These are phyloP conservation scores for Suhomyces yuchorum DNA, from an alignment of 1,139 yeast species.

Conservation along the genomic window DNA sequence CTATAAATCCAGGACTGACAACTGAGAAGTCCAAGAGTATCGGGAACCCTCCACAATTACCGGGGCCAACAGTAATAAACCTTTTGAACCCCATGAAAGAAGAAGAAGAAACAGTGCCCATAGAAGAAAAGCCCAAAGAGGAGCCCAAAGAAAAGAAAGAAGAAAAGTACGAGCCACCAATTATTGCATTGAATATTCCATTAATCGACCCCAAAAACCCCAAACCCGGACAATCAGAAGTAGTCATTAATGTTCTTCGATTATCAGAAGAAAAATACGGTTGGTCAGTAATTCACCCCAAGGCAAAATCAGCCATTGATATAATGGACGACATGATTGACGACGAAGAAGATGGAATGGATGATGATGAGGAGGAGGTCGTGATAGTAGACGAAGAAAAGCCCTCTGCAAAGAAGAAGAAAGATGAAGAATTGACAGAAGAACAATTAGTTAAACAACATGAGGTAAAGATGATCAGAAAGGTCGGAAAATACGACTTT, in stretches of 20 bases:
- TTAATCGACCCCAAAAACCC: conserved; percentile 51
- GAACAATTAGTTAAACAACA: conserved; percentile 50
- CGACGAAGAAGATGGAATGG: conserved; percentile 60
- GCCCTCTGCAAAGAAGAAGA: conserved; percentile 28
- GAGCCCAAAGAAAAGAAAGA: conserved; percentile 20
- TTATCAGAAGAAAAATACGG: conserved; percentile 88
- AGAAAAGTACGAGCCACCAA: conserved; percentile 34
- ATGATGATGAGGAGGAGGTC: conserved; percentile 58
- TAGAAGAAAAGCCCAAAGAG: conserved; percentile 15
- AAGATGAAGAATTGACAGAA: conserved; percentile 45
- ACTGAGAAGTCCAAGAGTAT: conserved; percentile 19
- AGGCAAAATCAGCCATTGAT: conserved; percentile 61
- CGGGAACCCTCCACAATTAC: conserved; percentile 14
- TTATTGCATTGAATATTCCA: conserved; percentile 64
- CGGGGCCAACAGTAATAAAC: conserved; percentile 24
- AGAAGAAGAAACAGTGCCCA: conserved; percentile 12
- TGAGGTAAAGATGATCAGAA: conserved; percentile 56
- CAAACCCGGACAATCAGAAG: conserved; percentile 67
- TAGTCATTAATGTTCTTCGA: conserved; percentile 74
- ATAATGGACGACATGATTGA: conserved; percentile 63
- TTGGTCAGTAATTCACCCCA: conserved; percentile 71
- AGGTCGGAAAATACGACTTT: conserved; percentile 86
- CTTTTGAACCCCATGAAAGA: conserved; percentile 18
- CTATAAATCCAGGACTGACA: conserved; percentile 25
- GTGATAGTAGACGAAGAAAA: conserved; percentile 31